A percentile compares a stretch with the other conserved stretches of the same genome.
These are phyloP conservation scores for Pelargonium myrrhifolium DNA, from an alignment of 441 rosid genomes.

Conservation along the genomic window DNA sequence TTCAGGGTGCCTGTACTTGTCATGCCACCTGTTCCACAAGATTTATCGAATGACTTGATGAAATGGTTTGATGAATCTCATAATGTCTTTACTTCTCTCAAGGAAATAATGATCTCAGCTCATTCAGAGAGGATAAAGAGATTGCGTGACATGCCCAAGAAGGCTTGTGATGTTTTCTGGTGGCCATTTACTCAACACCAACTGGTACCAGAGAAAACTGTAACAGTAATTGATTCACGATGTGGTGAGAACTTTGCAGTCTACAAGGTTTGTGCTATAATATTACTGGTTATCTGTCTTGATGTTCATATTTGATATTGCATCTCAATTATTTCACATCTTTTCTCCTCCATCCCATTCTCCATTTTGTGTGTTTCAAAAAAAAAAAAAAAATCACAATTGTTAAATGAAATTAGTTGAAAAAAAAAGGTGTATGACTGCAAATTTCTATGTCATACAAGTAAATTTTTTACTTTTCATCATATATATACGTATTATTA, in stretches of 20 bases:
- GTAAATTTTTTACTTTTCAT: background rate
- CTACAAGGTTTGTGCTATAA: conserved; percentile 51
- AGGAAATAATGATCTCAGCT: conserved; percentile 48
- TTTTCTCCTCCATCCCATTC: background rate
- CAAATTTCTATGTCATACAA: background rate
- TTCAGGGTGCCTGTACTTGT: conserved; percentile 79
- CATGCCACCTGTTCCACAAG: conserved; percentile 67
- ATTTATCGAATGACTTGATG: conserved; percentile 66
- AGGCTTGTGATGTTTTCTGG: conserved; percentile 70
- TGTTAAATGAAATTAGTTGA: background rate
- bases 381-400: background rate
- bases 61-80: conserved; percentile 67
- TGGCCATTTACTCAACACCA: conserved; percentile 97
- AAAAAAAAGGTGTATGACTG: background rate
- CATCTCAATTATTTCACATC: background rate
- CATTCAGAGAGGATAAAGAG: conserved; percentile 52
- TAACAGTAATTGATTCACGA: conserved; percentile 86
- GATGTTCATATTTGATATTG: background rate
- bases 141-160: conserved; percentile 59
- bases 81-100: conserved; percentile 45
- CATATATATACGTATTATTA: background rate
- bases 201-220: conserved; percentile 50
- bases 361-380: background rate
- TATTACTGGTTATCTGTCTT: conserved; percentile 2
- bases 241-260: conserved; percentile 83